Evolutionary conservation across 371 early-diverging fungal species (phyloP).

Genomic region (Mortierella sp.): DNA sequence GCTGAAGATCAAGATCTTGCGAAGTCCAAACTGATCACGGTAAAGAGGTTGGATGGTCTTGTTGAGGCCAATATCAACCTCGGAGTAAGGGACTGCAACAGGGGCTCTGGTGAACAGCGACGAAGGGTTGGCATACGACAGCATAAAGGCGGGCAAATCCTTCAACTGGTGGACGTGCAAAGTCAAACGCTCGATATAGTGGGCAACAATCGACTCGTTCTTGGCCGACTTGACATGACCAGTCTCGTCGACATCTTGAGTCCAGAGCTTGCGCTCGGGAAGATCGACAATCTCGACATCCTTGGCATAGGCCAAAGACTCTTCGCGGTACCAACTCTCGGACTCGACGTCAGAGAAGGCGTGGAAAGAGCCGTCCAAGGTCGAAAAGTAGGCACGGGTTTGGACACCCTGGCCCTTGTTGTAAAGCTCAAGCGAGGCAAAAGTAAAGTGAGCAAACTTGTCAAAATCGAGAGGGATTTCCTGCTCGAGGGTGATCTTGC

Average conservation of each 20-base stretch:
- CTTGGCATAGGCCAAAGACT: constrained; percentile 79
- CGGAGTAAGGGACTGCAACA: constrained; percentile 30
- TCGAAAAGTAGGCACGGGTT: constrained; percentile 62
- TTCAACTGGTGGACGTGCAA: constrained; percentile 68
- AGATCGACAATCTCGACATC: constrained; percentile 87
- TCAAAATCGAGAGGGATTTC: constrained; percentile 31
- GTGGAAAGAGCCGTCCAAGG: constrained; percentile 72
- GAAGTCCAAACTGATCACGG: constrained; percentile 88
- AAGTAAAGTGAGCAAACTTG: constrained; percentile 39
- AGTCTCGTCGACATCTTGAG: constrained; percentile 83
- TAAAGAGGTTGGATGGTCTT: constrained; percentile 57
- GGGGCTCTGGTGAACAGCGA: constrained; percentile 36
- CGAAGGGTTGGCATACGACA: constrained; percentile 50
- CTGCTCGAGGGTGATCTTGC: constrained; percentile 19
- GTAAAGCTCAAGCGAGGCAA: constrained; percentile 28
- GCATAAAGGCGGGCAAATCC: constrained; percentile 48
- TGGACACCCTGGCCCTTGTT: constrained; percentile 52
- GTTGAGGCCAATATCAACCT: constrained; percentile 42
- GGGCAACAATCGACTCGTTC: constrained; percentile 52
- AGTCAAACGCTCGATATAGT: constrained; percentile 79
- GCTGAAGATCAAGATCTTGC: constrained; percentile 86
- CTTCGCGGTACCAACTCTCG: constrained; percentile 86
- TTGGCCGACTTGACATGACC: constrained; percentile 43
- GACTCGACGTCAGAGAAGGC: constrained; percentile 53
- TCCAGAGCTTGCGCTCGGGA: constrained; percentile 82